Percentiles rank a stretch among this genome's conserved stretches.
These are phyloP conservation scores for Wallacemonas sp. DNA, from an alignment of 208 protist genomes.

Conservation along the genomic window DNA sequence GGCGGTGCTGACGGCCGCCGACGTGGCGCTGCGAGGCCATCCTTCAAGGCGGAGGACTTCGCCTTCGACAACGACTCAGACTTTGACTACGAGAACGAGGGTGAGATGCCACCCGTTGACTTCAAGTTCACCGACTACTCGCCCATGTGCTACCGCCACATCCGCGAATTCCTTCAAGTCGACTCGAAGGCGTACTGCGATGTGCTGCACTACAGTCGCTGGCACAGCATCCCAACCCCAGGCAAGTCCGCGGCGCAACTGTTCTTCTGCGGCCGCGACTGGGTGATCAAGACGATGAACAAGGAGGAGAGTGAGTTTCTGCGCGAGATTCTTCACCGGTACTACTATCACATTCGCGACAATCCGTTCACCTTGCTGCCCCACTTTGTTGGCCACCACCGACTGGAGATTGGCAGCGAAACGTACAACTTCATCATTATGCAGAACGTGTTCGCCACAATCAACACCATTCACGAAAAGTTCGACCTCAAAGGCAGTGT, in stretches of 20 bases:
- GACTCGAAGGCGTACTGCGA: constrained; percentile 74
- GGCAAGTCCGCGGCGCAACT: constrained; percentile 90
- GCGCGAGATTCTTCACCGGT: constrained; percentile 86
- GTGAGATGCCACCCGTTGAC: constrained; percentile 29
- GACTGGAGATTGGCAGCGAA: constrained; percentile 57
- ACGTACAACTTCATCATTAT: constrained; percentile 92
- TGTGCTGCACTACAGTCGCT: constrained; percentile 68
- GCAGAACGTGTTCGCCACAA: constrained; percentile 94
- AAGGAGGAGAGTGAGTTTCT: constrained; percentile 86
- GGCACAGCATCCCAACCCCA: constrained; percentile 88
- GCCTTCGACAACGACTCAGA: constrained; percentile 19
- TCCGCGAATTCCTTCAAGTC: constrained; percentile 86
- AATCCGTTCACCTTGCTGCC: constrained; percentile 90
- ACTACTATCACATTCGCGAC: constrained; percentile 90
- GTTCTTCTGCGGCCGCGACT: constrained; percentile 92
- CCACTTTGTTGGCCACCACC: constrained; percentile 91
- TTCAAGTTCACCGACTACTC: constrained; percentile 90
- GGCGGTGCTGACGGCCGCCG: not conserved
- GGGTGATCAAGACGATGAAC: constrained; percentile 95
- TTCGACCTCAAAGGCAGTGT: constrained; percentile 95
- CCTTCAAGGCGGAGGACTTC: constrained; percentile 2
- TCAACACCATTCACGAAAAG: constrained; percentile 88
- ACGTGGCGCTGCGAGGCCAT: not conserved
- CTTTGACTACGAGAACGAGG: constrained; percentile 45
- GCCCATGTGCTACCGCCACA: constrained; percentile 92